Evolutionary conservation across 2,329 filamentous ascomycete species (phyloP), one percentile per base, ranked within the genome.

Genomic region (Simplicillium aogashimaense): DNA sequence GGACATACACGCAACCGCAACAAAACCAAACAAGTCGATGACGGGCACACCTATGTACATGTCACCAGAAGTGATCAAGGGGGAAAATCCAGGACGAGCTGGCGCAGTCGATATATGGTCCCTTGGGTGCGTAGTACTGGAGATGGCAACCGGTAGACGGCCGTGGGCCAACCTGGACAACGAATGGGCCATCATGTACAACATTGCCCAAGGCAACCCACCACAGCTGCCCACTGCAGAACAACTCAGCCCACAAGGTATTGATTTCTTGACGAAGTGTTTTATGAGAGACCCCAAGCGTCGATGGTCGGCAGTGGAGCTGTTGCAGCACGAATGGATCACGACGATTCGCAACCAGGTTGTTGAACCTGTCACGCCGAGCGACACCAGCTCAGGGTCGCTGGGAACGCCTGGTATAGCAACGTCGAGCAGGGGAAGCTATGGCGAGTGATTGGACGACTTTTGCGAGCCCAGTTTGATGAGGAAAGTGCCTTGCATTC

Each of bases 141-240:
- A 98, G 62, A 97, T 98, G 90, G 87, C 87, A 3, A 98, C 92
- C 0, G 92, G 92, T 15, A 78, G 88, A 46, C 80, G 90, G 13
- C 92, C 92, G 1, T 98, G 92, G 92, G 87, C 88, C 18, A 87
- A 83, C 48, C 78, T 97, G 36, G 92, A 98, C 66, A 98, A 98
- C 57, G 92, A 98, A 62, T 98, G 89, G 88, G 92, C 92, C 33
- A 97, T 98, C 66, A 98, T 98, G 92, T 98, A 95, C 73, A 97
- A 97, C 67, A 98, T 98, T 55, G 92, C 92, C 1, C 90, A 95
- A 58, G 92, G 92, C 48, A 94, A 95, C 53, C 85, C 88, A 37
- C 92, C 92, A 6, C 83, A 87, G 56, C 71, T 95, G 41, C 92
- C 92, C 2, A 72, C 77, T 1, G 59, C 69, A 1, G 90, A 97